A percentile compares a stretch with the other conserved stretches of the same genome.
These are phyloP conservation scores for Boletus rubescentipes DNA, from an alignment of 768 basidiomycete species.

Conservation along the genomic window DNA sequence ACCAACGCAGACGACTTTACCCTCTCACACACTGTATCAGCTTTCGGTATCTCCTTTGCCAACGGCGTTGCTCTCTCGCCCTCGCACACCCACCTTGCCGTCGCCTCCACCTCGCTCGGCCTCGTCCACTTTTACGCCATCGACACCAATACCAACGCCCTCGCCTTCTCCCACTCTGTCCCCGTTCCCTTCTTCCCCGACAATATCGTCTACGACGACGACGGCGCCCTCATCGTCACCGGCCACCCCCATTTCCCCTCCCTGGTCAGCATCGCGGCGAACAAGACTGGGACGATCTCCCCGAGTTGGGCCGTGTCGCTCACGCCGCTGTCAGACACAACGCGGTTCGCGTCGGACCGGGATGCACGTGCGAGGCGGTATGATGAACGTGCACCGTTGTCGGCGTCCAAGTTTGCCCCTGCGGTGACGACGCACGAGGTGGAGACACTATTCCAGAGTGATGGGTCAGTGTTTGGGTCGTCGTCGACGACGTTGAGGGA, in stretches of 20 bases:
- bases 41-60: constrained; percentile 57
- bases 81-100: constrained; percentile 47
- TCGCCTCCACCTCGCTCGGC: constrained; percentile 53
- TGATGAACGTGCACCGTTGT: constrained; percentile 48
- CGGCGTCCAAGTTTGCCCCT: constrained; percentile 43
- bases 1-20: constrained; percentile 22
- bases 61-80: constrained; percentile 68
- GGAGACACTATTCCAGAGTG: constrained; percentile 71
- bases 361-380: constrained; percentile 22
- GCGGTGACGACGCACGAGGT: constrained; percentile 40
- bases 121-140: constrained; percentile 54
- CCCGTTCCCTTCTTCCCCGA: constrained; percentile 60
- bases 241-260: constrained; percentile 68
- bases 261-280: constrained; percentile 44
- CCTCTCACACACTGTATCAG: constrained; percentile 40
- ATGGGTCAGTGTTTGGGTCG: constrained; percentile 58
- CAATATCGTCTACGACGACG: constrained; percentile 56
- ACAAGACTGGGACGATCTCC: constrained; percentile 38
- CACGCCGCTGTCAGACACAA: constrained; percentile 15
- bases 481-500: constrained; percentile 57
- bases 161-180: constrained; percentile 40
- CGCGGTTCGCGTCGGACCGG: background rate
- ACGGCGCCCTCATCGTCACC: constrained; percentile 50
- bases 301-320: constrained; percentile 64
- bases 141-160: constrained; percentile 38